Evolutionary conservation across 768 basidiomycete species (phyloP).

Genomic region (Termitomyces sp.): DNA sequence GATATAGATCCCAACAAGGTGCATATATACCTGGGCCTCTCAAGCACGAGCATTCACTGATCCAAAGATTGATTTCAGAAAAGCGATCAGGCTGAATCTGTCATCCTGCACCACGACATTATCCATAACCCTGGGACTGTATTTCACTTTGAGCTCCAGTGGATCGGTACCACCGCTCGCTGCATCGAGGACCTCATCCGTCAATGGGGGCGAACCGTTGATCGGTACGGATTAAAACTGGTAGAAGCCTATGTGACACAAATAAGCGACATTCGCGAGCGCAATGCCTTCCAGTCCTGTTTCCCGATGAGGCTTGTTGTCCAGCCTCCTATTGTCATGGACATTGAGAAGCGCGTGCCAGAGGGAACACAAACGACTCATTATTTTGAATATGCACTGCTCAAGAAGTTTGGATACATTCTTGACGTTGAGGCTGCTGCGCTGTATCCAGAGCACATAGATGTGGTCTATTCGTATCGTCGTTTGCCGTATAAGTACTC

Average conservation of each 20-base stretch:
- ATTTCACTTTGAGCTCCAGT: constrained; percentile 96
- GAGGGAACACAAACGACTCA: constrained; percentile 62
- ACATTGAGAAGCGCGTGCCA: constrained; percentile 64
- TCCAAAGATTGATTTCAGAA: constrained; percentile 38
- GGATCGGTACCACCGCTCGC: constrained; percentile 92
- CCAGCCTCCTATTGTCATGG: constrained; percentile 67
- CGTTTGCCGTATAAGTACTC: constrained; percentile 74
- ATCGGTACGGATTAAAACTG: constrained; percentile 85
- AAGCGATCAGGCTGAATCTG: constrained; percentile 86
- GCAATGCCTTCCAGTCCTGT: constrained; percentile 90
- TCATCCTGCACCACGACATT: constrained; percentile 89
- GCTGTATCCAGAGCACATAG: constrained; percentile 76
- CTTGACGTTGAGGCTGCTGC: constrained; percentile 77
- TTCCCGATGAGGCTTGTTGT: constrained; percentile 78
- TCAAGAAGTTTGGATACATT: constrained; percentile 78
- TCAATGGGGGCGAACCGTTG: constrained; percentile 78
- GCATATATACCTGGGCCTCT: neutral
- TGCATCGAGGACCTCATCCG: constrained; percentile 87
- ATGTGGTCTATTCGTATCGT: constrained; percentile 89
- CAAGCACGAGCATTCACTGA: neutral
- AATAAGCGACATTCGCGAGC: constrained; percentile 80
- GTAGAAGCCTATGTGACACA: constrained; percentile 93
- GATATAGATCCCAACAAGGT: constrained; percentile 82
- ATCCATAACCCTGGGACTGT: constrained; percentile 93
- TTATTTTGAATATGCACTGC: constrained; percentile 80